phyloP scores from a whole-genome alignment of 768 basidiomycete species.

The Phanerochaete carnosa region DNA sequence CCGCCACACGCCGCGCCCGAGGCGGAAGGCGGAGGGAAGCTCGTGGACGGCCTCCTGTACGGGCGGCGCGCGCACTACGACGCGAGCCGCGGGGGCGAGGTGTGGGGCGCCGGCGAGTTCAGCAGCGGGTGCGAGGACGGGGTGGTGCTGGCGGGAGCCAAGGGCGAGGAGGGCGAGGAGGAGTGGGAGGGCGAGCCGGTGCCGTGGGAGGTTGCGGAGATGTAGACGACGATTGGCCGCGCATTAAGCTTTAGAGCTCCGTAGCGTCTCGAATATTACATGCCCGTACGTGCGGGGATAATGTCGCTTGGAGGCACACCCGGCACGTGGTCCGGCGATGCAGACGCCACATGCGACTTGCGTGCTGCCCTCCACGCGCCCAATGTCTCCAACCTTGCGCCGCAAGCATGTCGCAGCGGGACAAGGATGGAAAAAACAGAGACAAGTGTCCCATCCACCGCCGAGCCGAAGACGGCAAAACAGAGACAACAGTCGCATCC shows the following conservation, averaged over 20 bases:
- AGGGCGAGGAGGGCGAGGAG: slow-evolving; percentile 30
- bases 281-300: neutral
- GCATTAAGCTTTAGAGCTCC: neutral
- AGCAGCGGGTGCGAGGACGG: slow-evolving; percentile 31
- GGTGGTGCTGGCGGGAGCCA: slow-evolving; percentile 34
- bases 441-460: neutral
- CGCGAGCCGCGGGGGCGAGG: slow-evolving; percentile 60
- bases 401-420: neutral
- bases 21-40: slow-evolving; percentile 41
- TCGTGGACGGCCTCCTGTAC: slow-evolving; percentile 60
- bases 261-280: neutral
- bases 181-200: slow-evolving; percentile 80
- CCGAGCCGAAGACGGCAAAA: neutral
- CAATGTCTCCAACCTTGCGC: neutral
- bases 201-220: slow-evolving; percentile 77
- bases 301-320: neutral
- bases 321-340: neutral
- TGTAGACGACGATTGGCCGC: slow-evolving; percentile 37
- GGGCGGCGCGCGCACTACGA: slow-evolving; percentile 60
- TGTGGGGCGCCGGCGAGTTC: slow-evolving; percentile 75
- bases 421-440: neutral
- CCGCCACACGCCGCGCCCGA: slow-evolving; percentile 1
- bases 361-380: neutral
- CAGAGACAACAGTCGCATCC: neutral
- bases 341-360: neutral